These are phyloP conservation scores for Trametes cinnabarina DNA, from an alignment of 768 basidiomycete genomes.

Conservation along the genomic window DNA sequence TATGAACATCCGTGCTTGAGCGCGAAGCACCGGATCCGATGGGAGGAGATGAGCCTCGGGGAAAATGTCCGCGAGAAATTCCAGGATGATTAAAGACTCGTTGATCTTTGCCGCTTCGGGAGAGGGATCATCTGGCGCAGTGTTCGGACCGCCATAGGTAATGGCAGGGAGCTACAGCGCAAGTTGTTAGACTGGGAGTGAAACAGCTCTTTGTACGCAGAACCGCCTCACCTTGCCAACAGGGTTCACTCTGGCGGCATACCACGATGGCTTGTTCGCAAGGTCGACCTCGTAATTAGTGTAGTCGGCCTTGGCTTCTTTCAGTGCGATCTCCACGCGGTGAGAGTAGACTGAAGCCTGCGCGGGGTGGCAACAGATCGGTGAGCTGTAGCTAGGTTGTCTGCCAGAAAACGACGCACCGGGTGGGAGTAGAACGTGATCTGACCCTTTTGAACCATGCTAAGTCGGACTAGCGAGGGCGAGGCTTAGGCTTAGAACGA, in stretches of 20 bases:
- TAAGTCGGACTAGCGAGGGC: neutral
- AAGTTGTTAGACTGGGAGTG: neutral
- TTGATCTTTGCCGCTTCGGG: conserved; percentile 56
- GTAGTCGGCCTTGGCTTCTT: conserved; percentile 49
- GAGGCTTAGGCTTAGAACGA: neutral
- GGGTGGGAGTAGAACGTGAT: conserved; percentile 49
- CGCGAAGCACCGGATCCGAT: conserved; percentile 50
- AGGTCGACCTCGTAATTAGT: conserved; percentile 56
- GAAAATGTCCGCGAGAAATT: conserved; percentile 62
- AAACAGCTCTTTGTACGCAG: neutral
- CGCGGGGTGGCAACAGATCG: neutral
- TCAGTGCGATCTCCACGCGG: conserved; percentile 57
- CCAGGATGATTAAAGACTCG: conserved; percentile 61
- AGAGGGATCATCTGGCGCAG: conserved; percentile 52
- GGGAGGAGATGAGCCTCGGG: conserved; percentile 49
- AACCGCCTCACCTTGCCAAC: conserved; percentile 50
- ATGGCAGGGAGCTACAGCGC: conserved; percentile 50
- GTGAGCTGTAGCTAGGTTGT: conserved; percentile 31
- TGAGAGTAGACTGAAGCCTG: neutral
- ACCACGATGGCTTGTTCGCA: conserved; percentile 64
- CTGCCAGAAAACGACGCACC: conserved; percentile 31
- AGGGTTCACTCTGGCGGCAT: conserved; percentile 59
- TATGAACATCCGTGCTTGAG: conserved; percentile 59
- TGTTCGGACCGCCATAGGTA: conserved; percentile 57
- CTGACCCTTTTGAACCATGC: conserved; percentile 19